Evolutionary conservation across 2,329 filamentous ascomycete genomes (phyloP).

Genomic region (Trichoderma citrinoviride): DNA sequence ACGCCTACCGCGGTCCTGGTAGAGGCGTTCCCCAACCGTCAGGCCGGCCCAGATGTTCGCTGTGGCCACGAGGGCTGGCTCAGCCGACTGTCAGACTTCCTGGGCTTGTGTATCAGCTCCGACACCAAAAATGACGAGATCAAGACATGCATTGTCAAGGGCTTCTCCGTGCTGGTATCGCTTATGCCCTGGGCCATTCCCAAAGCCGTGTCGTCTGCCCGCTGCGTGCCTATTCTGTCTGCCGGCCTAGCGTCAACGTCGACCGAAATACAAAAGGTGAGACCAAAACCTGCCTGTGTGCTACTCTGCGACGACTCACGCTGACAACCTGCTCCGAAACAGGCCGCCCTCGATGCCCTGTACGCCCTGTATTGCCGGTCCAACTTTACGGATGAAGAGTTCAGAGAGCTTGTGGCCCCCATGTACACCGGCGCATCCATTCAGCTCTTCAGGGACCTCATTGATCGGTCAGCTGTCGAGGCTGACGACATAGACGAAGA

Average conservation of each 20-base stretch:
- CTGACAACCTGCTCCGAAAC: conserved; percentile 26
- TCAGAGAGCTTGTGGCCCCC: conserved; percentile 71
- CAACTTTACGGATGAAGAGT: conserved; percentile 74
- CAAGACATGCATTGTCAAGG: conserved; percentile 69
- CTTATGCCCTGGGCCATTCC: conserved; percentile 86
- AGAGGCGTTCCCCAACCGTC: conserved; percentile 72
- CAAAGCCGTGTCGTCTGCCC: conserved; percentile 70
- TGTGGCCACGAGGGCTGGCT: conserved; percentile 86
- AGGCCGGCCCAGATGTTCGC: conserved; percentile 66
- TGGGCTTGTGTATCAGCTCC: conserved; percentile 68
- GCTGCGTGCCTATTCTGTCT: conserved; percentile 68
- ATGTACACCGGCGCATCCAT: conserved; percentile 75
- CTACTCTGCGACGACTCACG: background rate
- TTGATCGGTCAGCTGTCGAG: conserved; percentile 76
- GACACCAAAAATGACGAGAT: conserved; percentile 65
- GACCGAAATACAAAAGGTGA: conserved; percentile 70
- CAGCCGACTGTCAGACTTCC: conserved; percentile 68
- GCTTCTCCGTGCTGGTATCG: conserved; percentile 72
- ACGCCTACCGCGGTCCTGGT: conserved; percentile 73
- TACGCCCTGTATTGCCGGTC: conserved; percentile 75
- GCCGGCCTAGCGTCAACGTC: conserved; percentile 67
- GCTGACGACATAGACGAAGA: conserved; percentile 83
- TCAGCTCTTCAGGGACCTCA: conserved; percentile 68
- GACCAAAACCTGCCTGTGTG: background rate
- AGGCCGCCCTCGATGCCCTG: conserved; percentile 80